Conservation (phyloP, 108 stramenopile species). For the Chaetoceros tenuissimus region DNA sequence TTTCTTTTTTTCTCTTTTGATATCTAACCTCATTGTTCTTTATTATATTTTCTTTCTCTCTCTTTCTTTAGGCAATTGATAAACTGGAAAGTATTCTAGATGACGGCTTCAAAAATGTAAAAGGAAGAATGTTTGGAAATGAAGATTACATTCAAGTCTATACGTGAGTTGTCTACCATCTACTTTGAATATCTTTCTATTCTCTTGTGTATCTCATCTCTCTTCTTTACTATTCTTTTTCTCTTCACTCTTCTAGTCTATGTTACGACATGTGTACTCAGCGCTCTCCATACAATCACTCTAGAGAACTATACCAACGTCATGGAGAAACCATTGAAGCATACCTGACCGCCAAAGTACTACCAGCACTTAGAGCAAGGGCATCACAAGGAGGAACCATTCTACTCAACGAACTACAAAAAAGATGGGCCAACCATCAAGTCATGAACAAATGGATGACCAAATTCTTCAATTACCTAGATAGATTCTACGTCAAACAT, state of each 20-base stretch:
- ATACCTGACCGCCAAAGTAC: slow-evolving; percentile 86
- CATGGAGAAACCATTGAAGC: slow-evolving; percentile 92
- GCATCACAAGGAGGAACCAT: slow-evolving; percentile 75
- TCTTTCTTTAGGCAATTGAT: slow-evolving; percentile 61
- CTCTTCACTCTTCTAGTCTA: slow-evolving; percentile 45
- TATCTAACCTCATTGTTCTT: slow-evolving; percentile 6
- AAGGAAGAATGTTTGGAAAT: slow-evolving; percentile 79
- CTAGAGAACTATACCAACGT: slow-evolving; percentile 93
- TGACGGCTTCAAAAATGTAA: slow-evolving; percentile 63
- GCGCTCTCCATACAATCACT: slow-evolving; percentile 98
- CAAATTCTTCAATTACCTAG: slow-evolving; percentile 98
- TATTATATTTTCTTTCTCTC: not conserved
- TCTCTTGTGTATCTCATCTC: not conserved
- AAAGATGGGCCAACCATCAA: slow-evolving; percentile 95
- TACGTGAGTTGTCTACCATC: slow-evolving; percentile 48
- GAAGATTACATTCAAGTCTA: slow-evolving; percentile 87
- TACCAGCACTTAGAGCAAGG: slow-evolving; percentile 85
- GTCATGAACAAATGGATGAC: slow-evolving; percentile 99
- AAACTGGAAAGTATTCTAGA: slow-evolving; percentile 86
- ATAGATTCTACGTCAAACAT: slow-evolving; percentile 98
- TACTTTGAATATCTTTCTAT: not conserved
- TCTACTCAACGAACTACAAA: slow-evolving; percentile 87
- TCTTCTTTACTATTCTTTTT: not conserved
- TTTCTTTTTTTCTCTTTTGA: not conserved
- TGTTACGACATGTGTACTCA: slow-evolving; percentile 99